These are phyloP conservation scores for Climacium dendroides DNA, from an alignment of 225 moss, liverwort and hornwort genomes.

Conservation along the genomic window DNA sequence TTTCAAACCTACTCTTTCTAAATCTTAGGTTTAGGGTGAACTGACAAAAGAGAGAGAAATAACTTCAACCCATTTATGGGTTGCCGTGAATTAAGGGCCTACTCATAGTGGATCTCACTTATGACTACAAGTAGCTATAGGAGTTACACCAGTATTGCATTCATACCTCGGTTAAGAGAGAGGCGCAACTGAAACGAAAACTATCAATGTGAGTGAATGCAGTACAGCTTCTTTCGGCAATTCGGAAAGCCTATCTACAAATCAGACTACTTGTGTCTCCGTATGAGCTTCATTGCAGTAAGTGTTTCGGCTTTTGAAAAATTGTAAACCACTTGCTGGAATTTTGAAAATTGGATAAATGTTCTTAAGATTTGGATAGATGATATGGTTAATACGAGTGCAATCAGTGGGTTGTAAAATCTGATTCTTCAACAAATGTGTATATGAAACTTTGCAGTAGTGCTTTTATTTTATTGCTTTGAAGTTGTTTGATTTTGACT, in stretches of 20 bases:
- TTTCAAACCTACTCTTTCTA: not conserved
- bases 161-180: not conserved
- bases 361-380: not conserved
- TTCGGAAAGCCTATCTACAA: constrained; percentile 55
- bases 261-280: constrained; percentile 70
- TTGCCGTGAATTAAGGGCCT: not conserved
- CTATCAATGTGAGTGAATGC: constrained; percentile 1
- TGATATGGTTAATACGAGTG: not conserved
- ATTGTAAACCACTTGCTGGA: not conserved
- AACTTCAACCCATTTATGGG: not conserved
- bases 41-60: not conserved
- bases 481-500: not conserved
- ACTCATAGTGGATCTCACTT: not conserved
- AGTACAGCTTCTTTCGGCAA: constrained; percentile 89
- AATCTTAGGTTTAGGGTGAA: not conserved
- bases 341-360: not conserved
- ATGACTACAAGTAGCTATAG: not conserved
- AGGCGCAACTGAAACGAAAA: not conserved
- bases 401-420: not conserved
- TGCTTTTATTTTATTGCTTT: not conserved
- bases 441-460: not conserved
- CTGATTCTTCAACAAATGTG: not conserved
- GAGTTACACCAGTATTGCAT: not conserved
- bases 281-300: constrained; percentile 68
- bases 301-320: not conserved